A percentile compares a stretch with the other conserved stretches of the same genome.
Evolutionary conservation across 129 eudicot species (phyloP).

Genomic region (Artemisia tridentata): DNA sequence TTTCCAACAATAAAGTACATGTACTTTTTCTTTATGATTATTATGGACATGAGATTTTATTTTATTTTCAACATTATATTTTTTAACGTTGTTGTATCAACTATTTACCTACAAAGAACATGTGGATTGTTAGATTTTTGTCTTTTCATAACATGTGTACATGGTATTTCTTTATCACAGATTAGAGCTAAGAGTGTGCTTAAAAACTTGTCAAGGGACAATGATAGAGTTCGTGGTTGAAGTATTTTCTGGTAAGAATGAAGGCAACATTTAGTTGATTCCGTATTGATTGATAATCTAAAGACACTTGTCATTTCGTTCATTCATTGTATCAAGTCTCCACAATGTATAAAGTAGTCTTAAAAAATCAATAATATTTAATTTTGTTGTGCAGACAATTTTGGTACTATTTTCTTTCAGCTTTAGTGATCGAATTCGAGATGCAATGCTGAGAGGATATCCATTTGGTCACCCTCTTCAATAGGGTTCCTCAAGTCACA

Average conservation of each 20-base stretch:
- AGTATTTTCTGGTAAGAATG: slow-evolving; percentile 70
- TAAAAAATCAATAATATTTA: not conserved
- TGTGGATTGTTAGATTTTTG: too few relatives aligned
- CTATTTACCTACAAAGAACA: too few relatives aligned
- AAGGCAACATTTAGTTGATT: too few relatives aligned
- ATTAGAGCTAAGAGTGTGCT: slow-evolving; percentile 65
- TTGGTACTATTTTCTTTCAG: slow-evolving; percentile 31
- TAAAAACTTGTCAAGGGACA: slow-evolving; percentile 47
- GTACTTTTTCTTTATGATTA: too few relatives aligned
- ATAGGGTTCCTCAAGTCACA: slow-evolving; percentile 61
- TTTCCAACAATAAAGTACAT: too few relatives aligned
- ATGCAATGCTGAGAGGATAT: slow-evolving; percentile 87
- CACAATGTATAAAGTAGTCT: not conserved
- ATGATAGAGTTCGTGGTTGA: slow-evolving; percentile 70
- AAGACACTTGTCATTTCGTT: slow-evolving; percentile 3
- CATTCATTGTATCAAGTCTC: not conserved
- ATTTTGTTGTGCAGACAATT: not conserved
- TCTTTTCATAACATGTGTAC: too few relatives aligned
- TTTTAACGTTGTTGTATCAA: not conserved
- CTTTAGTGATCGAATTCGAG: slow-evolving; percentile 89
- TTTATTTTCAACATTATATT: too few relatives aligned
- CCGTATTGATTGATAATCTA: too few relatives aligned
- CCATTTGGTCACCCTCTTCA: slow-evolving; percentile 94
- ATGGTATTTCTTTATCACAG: slow-evolving; percentile 32
- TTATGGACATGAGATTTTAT: too few relatives aligned